Percentiles rank a stretch among this genome's conserved stretches.
Evolutionary conservation across 2,329 filamentous ascomycete species (phyloP).

Genomic region (Neopestalotiopsis sp.): DNA sequence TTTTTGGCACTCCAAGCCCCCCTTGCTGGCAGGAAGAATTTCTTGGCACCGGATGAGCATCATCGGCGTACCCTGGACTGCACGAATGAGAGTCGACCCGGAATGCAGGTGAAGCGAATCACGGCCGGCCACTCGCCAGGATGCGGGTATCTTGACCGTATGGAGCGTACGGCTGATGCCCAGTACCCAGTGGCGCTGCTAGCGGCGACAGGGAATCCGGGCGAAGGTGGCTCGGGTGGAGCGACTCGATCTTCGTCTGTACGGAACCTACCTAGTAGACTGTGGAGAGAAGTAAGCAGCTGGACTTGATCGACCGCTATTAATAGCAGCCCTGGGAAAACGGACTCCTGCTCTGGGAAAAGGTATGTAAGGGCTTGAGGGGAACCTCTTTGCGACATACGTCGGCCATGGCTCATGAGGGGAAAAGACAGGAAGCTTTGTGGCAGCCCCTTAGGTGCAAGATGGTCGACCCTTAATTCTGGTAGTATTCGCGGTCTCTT

Average conservation of each 20-base stretch:
- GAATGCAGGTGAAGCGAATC: neutral
- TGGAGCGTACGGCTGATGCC: neutral
- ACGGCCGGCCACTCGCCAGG: neutral
- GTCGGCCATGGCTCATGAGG: too few species aligned
- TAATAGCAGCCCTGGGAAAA: neutral
- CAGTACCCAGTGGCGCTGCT: neutral
- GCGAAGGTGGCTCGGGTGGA: neutral
- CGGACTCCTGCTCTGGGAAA: neutral
- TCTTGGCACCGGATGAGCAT: neutral
- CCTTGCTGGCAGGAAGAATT: neutral
- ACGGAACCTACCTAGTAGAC: neutral
- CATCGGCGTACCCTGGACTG: neutral
- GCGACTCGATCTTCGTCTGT: neutral
- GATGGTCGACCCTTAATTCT: too few species aligned
- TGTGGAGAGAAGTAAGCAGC: neutral
- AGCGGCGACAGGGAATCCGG: neutral
- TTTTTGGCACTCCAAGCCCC: neutral
- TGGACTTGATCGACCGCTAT: neutral
- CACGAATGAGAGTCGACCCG: neutral
- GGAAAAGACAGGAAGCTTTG: too few species aligned
- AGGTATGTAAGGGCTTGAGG: neutral
- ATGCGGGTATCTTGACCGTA: neutral
- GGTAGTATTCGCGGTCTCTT: too few species aligned
- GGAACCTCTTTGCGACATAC: too few species aligned
- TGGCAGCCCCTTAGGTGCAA: too few species aligned